Conservation (phyloP, 2,329 filamentous ascomycete species). For the Aureobasidium sp. region DNA sequence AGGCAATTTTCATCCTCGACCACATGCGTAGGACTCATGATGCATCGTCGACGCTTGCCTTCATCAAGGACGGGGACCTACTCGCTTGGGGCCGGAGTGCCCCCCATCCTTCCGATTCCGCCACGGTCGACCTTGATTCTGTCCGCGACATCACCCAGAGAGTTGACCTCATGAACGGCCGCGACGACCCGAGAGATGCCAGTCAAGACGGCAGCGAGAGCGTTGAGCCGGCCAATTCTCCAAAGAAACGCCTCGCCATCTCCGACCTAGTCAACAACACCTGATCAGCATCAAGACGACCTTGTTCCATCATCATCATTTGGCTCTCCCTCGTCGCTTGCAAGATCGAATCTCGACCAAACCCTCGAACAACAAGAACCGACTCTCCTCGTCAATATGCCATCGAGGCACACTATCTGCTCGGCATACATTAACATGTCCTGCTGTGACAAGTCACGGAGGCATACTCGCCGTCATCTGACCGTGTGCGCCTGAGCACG, state of each 20-base stretch:
- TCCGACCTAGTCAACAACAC: constrained; percentile 2
- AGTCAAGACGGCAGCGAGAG: not conserved
- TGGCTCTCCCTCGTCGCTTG: not conserved
- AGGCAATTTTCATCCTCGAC: constrained; percentile 6
- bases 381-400: not conserved
- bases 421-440: not conserved
- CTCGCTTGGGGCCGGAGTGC: constrained; percentile 4
- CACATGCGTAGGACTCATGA: constrained; percentile 1
- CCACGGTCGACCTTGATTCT: not conserved
- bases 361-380: not conserved
- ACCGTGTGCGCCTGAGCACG: not conserved
- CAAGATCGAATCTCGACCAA: not conserved
- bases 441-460: not conserved
- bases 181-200: not conserved
- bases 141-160: not conserved
- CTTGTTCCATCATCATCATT: not conserved
- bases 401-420: not conserved
- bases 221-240: not conserved
- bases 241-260: constrained; percentile 2
- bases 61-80: constrained; percentile 8
- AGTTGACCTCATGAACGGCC: not conserved
- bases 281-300: not conserved
- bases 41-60: not conserved
- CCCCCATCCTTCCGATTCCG: not conserved
- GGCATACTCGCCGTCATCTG: not conserved